Evolutionary conservation across 805 yeast genomes (phyloP).

Genomic region (Cyberlindnera galapagoensis): DNA sequence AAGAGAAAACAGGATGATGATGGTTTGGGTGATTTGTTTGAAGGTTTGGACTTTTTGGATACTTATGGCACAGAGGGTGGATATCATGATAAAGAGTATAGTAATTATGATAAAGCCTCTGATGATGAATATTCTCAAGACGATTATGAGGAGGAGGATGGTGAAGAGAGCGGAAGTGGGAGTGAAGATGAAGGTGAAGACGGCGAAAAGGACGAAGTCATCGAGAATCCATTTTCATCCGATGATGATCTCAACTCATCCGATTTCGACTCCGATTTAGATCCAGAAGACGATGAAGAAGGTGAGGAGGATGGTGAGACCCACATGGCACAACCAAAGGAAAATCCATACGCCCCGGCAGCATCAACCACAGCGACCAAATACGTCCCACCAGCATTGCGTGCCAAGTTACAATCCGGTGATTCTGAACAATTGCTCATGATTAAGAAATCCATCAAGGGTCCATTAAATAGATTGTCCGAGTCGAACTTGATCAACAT

Average conservation of each 20-base stretch:
- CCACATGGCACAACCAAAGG: conserved; percentile 34
- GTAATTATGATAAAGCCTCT: too few relatives aligned
- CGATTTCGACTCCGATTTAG: conserved; percentile 38
- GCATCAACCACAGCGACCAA: conserved; percentile 25
- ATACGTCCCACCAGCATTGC: conserved; percentile 84
- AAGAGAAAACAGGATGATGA: conserved; percentile 58
- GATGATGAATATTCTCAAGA: conserved; percentile 23
- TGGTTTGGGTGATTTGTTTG: conserved; percentile 74
- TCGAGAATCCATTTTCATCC: conserved; percentile 30
- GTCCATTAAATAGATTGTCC: conserved; percentile 81
- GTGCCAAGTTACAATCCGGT: conserved; percentile 40
- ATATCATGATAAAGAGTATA: too few relatives aligned
- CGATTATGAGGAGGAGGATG: conserved; percentile 22
- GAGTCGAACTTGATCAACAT: conserved; percentile 76
- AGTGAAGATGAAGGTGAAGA: conserved; percentile 19
- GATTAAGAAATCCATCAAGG: conserved; percentile 62
- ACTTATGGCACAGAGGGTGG: conserved; percentile 30
- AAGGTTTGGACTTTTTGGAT: conserved; percentile 47
- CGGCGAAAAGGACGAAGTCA: conserved; percentile 21
- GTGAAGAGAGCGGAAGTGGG: conserved; percentile 22
- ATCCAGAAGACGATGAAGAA: conserved; percentile 28
- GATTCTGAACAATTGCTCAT: conserved; percentile 41
- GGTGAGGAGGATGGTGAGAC: conserved; percentile 25
- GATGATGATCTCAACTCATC: conserved; percentile 37
- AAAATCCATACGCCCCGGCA: conserved; percentile 76